Evolutionary conservation across 495 filamentous ascomycete genomes (phyloP), one percentile per base, ranked within the genome.

Genomic region (Podospora pseudopauciseta): DNA sequence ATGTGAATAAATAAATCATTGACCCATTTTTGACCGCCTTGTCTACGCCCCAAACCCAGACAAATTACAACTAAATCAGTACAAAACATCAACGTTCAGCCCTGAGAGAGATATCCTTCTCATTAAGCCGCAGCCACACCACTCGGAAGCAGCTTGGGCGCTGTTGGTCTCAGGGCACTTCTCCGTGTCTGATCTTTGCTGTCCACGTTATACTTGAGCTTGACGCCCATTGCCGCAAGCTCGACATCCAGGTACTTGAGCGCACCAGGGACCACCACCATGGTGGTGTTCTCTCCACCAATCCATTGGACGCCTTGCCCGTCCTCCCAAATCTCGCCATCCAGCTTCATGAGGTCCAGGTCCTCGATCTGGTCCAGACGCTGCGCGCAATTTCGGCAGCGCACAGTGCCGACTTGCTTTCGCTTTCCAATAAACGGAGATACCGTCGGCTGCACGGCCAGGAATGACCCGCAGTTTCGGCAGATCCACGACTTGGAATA

Each of bases 231-330:
- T 56, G 93, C 91, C 56, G 92, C 91, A 70, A 99, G 81, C 77
- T 99, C 95, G 5, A 96, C 94, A 83, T 99, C 95, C 69, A 99
- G 76, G 82, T 92, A 98, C 79, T 89, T 90, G 72, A 99, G 79
- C 60, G 96, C 95, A 65, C 93, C 94, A 0, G 95, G 95, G 62
- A 99, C 91, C 63, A 91, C 93, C 68, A 98, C 93, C 60, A 94
- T 80, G 30, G 95, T 94, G 4, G 94, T 94, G 73, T 97, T 87
- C 61, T 92, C 90, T 64, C 95, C 95, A 18, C 95, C 96, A 28
- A 92, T 85, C 85, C 88, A 97, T 68, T 88, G 86, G 59, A 84
- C 80, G 0, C 94, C 94, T 70, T 89, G 82, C 1, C 93, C 93
- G 81, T 98, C 95, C 74, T 97, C 94, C 95, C 95, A 99, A 32